Evolutionary conservation across 495 filamentous ascomycete genomes (phyloP).

Genomic region (Thermothielavioides terrestris): DNA sequence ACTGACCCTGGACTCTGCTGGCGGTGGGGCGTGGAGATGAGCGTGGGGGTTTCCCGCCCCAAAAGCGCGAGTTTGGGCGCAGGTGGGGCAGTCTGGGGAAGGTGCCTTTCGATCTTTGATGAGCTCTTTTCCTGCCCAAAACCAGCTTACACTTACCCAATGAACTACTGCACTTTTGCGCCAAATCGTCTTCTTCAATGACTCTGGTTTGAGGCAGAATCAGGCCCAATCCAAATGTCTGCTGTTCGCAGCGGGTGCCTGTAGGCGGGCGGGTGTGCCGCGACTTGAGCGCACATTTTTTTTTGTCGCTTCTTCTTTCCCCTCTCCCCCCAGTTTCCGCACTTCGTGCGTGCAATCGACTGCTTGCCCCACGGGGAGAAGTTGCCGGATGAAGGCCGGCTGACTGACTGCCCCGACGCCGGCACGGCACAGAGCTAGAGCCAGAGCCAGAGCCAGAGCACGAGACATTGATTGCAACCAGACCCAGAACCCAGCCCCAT

Average conservation of each 20-base stretch:
- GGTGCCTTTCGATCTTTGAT: slow-evolving; percentile 1
- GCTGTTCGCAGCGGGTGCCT: no score
- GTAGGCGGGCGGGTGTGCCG: no score
- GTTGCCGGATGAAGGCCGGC: not conserved
- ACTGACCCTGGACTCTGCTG: no score
- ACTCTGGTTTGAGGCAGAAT: no score
- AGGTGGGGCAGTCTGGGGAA: slow-evolving; percentile 15
- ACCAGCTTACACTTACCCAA: slow-evolving; percentile 12
- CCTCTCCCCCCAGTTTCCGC: no score
- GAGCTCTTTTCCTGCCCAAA: slow-evolving; percentile 6
- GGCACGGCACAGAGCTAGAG: no score
- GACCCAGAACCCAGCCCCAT: slow-evolving; percentile 2
- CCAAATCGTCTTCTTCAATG: not conserved
- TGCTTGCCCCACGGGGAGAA: not conserved
- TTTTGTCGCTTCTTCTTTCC: no score
- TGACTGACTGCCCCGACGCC: not conserved
- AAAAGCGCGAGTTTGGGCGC: not conserved
- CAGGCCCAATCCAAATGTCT: no score
- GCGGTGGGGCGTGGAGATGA: slow-evolving; percentile 20
- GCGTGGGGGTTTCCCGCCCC: slow-evolving; percentile 15
- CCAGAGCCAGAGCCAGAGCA: no score
- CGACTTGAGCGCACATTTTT: not conserved
- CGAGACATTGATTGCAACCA: not conserved
- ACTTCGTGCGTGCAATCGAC: no score
- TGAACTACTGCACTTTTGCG: slow-evolving; percentile 5